Conservation (phyloP, 129 eudicot genomes). For the Saposhnikovia divaricata region DNA sequence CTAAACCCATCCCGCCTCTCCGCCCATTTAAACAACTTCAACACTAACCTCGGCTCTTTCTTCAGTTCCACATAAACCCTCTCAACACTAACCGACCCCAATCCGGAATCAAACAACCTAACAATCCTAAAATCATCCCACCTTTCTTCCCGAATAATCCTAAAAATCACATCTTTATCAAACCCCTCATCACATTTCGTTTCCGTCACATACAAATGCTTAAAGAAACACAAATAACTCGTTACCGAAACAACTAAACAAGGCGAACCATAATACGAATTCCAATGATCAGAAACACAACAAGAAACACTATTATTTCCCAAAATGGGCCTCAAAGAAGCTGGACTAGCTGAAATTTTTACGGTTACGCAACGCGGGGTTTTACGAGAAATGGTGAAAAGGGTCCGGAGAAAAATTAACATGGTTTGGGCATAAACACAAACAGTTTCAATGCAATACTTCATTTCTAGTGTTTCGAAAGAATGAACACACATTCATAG, state of each 20-base stretch:
- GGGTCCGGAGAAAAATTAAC: constrained; percentile 49
- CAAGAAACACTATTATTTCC: constrained; percentile 5
- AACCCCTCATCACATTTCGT: constrained; percentile 24
- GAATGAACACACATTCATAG: not conserved
- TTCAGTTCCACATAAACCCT: constrained; percentile 43
- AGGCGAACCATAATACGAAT: constrained; percentile 15
- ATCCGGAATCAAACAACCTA: constrained; percentile 38
- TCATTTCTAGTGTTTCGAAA: not conserved
- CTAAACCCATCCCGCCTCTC: constrained; percentile 43
- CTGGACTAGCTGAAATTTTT: constrained; percentile 19
- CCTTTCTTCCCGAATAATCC: constrained; percentile 43
- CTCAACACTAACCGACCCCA: constrained; percentile 62
- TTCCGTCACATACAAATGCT: constrained; percentile 33
- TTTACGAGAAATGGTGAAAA: constrained; percentile 45
- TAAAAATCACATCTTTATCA: constrained; percentile 34
- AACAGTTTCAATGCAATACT: constrained; percentile 6
- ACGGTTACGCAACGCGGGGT: constrained; percentile 39
- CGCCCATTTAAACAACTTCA: constrained; percentile 66
- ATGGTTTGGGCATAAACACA: constrained; percentile 31
- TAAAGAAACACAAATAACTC: constrained; percentile 35
- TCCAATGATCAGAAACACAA: constrained; percentile 1
- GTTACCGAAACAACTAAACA: constrained; percentile 34
- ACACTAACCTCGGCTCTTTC: constrained; percentile 55
- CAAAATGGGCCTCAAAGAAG: not conserved
- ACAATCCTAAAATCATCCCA: constrained; percentile 72